Evolutionary conservation across 1,284 basidiomycete species (phyloP), one percentile per base, ranked within the genome.

Genomic region (Cryptococcus sp.): DNA sequence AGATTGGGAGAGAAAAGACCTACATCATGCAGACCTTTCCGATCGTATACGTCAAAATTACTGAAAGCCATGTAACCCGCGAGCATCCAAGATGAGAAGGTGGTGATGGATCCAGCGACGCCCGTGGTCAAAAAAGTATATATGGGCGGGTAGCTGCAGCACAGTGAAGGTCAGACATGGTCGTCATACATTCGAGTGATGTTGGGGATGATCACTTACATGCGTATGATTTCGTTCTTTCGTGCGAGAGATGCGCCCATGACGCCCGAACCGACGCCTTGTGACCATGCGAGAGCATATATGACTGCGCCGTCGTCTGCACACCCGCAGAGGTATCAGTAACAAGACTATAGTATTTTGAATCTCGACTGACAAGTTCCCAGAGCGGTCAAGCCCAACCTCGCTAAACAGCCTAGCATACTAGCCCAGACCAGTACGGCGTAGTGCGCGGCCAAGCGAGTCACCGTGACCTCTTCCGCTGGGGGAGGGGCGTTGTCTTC

Each of bases 91-190:
- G 87, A 85, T 4, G 93, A 96, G 79, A 98, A 99, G 0, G 94
- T 98, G 4, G 96, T 99, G 65, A 97, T 80, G 5, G 91, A 95
- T 1, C 95, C 96, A 71, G 95, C 98, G 73, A 96, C 91, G 88
- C 90, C 90, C 46, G 94, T 97, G 0, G 92, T 91, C 19, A 95
- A 76, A 43, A 90, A 92, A 5, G 89, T 90, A 75, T 93, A 95
- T 8, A 95, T 70, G 0, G 93, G 91, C 0, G 86, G 86, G 78
- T 94, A 93, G 64, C 93, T 95, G 52, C 1, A 20, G 15, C 3
- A 5, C 8, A 47, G 3, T 41, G 17, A 47, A 39, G 25, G 22
- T 22, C 16, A 19, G 27, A 35, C 7, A 19, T 22, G 35, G 46
- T 22, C 27, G 6, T 1, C 11, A 35, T 46, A 10, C 5, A 53